Evolutionary conservation across 345 rosid species (phyloP), one percentile per base, ranked within the genome.

Genomic region (Brassica nigra): DNA sequence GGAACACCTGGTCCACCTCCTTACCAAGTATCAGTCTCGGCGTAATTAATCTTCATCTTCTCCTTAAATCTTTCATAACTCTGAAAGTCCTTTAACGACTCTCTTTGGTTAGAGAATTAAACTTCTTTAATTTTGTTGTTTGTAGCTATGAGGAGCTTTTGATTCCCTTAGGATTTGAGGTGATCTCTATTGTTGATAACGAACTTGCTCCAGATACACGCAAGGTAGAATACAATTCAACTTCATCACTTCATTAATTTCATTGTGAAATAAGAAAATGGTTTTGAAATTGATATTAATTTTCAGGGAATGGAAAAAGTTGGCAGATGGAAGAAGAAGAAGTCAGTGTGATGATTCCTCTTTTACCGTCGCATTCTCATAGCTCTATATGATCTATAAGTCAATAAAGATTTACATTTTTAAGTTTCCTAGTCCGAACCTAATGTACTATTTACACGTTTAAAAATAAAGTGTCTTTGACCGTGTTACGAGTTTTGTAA

Each of bases 241-340:
- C 70, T 70, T 62, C 63, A 20, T 11, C 57, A 63, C 63, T 31
- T 71, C 6, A 36, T 18, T 65, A 18, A 9, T 27, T 62, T 70
- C 58, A n/a, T 34, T 49, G 64, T 71, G 10, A 58, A 57, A 28
- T 8, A 54, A 20, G 18, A 34, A 36, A 64, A 29, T 0, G 66
- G 16, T 61, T 64, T 14, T 0, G n/a, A 79, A 30, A 9, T 16
- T 66, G 27, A 5, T 55, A 39, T 2, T 15, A 6, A 42, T 23
- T 52, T 65, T 62, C 88, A 91, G 94, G 92, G 93, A 76, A 87
- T 86, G 59, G 97, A 91, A 83, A 93, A 87, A 87, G 81, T 89
- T 77, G 97, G 94, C 28, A 83, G 94, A 85, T 91, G 97, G 98
- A 90, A 85, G 84, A 90, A 66, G 72, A 75, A 77, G 70, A 59